Base-by-base conservation (phyloP, 805 yeast genomes). In the Ogataea corticis region DNA sequence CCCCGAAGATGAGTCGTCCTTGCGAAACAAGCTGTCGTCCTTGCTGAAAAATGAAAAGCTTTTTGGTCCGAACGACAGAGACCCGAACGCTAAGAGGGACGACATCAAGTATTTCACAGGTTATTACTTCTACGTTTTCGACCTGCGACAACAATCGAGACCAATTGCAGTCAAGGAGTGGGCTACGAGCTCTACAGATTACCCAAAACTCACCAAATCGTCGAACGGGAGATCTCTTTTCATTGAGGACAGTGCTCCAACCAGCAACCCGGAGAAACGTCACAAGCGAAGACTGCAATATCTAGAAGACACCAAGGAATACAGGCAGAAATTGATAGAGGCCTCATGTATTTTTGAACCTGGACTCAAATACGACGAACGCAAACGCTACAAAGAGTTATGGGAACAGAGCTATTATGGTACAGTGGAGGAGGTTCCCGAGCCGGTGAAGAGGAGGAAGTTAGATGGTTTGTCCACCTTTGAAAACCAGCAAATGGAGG, bases 161-260 rank as follows among this genome's bases (percentile, higher is more conserved):
- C 97, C 98, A 0, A 77, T 89, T 5, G 82, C 91, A 10, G 71
- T 82, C 6, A 75, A 91, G 55, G 98, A 94, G 65, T 94, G 96
- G 96, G 50, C 56, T 7, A 48, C 59, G 13, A 73, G 71, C 56
- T 52, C 68, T 44, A 68, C 69, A 44, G 73, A 73, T 45, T 61
- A 69, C 66, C 95, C 96, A 2, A 77, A 72, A 44, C 66, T 88
- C 28, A 72, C 77, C 51, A 65, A 71, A 12, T 79, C 89, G 0
- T 72, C 85, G 3, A 80, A 79, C 56, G 97, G 97, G 6, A 77
- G 86, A 56, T 82, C 96, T 49, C 88, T 96, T 4, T 92, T 92
- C 67, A 73, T 85, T n/a, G 76, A 76, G 40, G 92, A 87, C 58
- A 61, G 70, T 4, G 41, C 57, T 42, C 35, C 56, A 27, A 40